Conservation (phyloP, 73 alveolate species). For the Uronychia setigera region DNA sequence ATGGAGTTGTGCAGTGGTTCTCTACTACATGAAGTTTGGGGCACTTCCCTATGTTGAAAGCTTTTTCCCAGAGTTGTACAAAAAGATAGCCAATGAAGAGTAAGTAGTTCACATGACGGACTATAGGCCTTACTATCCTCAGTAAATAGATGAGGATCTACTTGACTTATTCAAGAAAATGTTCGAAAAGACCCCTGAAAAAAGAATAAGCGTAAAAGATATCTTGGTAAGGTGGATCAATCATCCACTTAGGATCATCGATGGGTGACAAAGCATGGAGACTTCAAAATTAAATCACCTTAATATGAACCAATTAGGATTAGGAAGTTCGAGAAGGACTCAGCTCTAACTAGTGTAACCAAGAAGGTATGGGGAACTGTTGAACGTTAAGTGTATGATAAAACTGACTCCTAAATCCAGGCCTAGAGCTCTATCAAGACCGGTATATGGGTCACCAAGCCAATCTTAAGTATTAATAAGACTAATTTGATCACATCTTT, state of each 20-base stretch:
- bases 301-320: too few species aligned
- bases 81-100: neutral
- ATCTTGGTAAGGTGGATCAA: neutral
- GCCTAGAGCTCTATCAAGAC: too few species aligned
- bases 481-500: too few species aligned
- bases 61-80: neutral
- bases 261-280: neutral
- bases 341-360: too few species aligned
- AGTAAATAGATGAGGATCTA: neutral
- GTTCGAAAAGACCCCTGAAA: neutral
- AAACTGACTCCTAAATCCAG: too few species aligned
- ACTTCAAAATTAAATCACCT: neutral
- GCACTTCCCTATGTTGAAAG: neutral
- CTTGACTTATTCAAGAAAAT: neutral
- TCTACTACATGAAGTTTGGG: neutral
- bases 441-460: too few species aligned
- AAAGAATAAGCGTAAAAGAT: neutral
- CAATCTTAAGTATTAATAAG: too few species aligned
- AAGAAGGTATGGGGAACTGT: too few species aligned
- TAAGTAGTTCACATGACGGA: neutral
- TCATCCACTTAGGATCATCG: neutral
- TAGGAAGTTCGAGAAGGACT: too few species aligned
- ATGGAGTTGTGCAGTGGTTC: neutral
- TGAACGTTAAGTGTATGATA: too few species aligned
- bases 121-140: neutral